Evolutionary conservation across 257 asterid species (phyloP).

Genomic region (Ballota nigra): DNA sequence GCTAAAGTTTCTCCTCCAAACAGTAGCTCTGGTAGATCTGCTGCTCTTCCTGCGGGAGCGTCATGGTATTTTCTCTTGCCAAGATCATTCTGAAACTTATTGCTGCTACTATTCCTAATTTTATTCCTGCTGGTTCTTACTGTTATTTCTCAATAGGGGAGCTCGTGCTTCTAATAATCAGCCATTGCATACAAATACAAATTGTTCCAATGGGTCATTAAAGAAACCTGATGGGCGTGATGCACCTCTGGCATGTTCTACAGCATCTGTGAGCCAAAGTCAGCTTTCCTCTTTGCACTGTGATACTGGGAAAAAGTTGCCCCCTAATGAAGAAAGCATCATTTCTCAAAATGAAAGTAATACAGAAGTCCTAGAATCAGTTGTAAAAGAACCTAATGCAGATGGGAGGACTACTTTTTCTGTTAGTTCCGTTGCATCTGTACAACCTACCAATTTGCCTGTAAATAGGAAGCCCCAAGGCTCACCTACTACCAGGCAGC

Average conservation of each 20-base stretch:
- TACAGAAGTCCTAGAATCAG: constrained; percentile 30
- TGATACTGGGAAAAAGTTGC: constrained; percentile 38
- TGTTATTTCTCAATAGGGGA: constrained; percentile 62
- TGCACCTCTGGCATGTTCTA: constrained; percentile 42
- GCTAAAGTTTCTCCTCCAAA: constrained; percentile 57
- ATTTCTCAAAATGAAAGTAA: constrained; percentile 36
- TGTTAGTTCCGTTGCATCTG: constrained; percentile 29
- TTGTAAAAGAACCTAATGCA: constrained; percentile 29
- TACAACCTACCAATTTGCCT: constrained; percentile 23
- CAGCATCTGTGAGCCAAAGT: constrained; percentile 45
- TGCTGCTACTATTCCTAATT: too few species aligned
- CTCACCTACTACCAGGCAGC: constrained; percentile 33
- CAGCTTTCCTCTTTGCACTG: constrained; percentile 38
- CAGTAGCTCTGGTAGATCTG: constrained; percentile 84
- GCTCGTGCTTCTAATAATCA: constrained; percentile 62
- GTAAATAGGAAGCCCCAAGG: constrained; percentile 30
- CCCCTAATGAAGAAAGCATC: constrained; percentile 37
- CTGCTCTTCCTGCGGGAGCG: constrained; percentile 93
- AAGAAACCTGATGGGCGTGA: constrained; percentile 39
- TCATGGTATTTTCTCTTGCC: constrained; percentile 58
- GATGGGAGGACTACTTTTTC: constrained; percentile 33
- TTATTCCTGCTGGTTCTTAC: constrained; percentile 18
- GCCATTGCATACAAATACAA: constrained; percentile 39
- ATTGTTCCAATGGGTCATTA: constrained; percentile 42
- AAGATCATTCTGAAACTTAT: constrained; percentile 14